Conservation (phyloP, 257 asterid species). For the Fraxinus cuspidata region DNA sequence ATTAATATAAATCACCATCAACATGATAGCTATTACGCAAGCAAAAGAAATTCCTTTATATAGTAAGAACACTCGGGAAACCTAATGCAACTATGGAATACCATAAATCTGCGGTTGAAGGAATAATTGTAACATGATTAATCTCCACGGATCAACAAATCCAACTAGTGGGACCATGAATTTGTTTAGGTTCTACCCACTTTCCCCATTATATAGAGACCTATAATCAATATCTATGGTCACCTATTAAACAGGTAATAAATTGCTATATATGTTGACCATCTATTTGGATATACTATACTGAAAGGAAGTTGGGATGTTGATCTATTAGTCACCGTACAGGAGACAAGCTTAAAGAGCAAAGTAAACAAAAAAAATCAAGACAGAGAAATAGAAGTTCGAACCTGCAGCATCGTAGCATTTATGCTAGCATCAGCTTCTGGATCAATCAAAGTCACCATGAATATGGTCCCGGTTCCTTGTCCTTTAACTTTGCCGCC, state of each 20-base stretch:
- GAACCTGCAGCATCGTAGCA: conserved; percentile 83
- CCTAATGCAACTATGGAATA: not conserved
- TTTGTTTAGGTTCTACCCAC: conserved; percentile 1
- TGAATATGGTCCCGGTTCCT: conserved; percentile 81
- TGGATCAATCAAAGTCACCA: conserved; percentile 70
- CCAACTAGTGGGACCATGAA: not conserved
- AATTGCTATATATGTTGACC: not conserved
- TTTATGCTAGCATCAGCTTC: conserved; percentile 74
- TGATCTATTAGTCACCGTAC: not conserved
- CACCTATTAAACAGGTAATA: not conserved
- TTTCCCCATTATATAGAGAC: not conserved
- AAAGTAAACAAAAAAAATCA: not conserved
- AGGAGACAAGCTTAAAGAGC: not conserved
- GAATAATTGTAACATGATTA: no score
- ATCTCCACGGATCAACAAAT: not conserved
- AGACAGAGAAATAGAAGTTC: not conserved
- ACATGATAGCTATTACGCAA: not conserved
- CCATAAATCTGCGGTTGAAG: not conserved
- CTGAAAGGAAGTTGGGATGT: not conserved
- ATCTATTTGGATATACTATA: not conserved
- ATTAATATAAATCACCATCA: not conserved
- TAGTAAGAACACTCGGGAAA: not conserved
- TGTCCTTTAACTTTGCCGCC: conserved; percentile 95
- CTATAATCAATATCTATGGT: not conserved
- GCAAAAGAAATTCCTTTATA: not conserved